Evolutionary conservation across 257 asterid genomes (phyloP).

Genomic region (Verbena officinalis): DNA sequence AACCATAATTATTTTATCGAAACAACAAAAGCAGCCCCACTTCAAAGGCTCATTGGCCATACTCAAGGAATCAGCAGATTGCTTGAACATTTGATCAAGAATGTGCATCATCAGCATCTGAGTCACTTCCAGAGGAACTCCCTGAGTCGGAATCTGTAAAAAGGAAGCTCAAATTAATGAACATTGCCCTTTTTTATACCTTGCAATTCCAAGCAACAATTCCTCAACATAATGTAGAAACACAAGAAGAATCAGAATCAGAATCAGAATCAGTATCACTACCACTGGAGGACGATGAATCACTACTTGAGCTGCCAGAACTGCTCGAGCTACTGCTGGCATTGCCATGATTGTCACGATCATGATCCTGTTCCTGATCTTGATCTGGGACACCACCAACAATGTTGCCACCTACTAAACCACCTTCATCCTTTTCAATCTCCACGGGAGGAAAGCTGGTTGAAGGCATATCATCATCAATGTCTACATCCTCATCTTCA

Average conservation of each 20-base stretch:
- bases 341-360: slow-evolving; percentile 28
- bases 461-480: slow-evolving; percentile 75
- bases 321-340: slow-evolving; percentile 69
- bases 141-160: slow-evolving; percentile 82
- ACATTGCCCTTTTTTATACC: slow-evolving; percentile 24
- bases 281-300: slow-evolving; percentile 83
- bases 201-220: neutral
- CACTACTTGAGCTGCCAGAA: slow-evolving; percentile 76
- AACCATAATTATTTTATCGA: neutral
- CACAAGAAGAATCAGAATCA: slow-evolving; percentile 36
- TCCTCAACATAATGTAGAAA: slow-evolving; percentile 35
- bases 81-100: slow-evolving; percentile 62
- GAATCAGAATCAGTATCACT: slow-evolving; percentile 39
- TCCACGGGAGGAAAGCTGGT: slow-evolving; percentile 65
- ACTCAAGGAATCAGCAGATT: neutral
- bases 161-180: slow-evolving; percentile 42
- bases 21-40: neutral
- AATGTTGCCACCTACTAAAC: slow-evolving; percentile 21
- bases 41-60: no score
- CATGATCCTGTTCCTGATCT: slow-evolving; percentile 34
- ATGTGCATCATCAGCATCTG: slow-evolving; percentile 78
- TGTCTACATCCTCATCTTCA: slow-evolving; percentile 76
- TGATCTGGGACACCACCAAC: no score
- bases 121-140: slow-evolving; percentile 80
- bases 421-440: slow-evolving; percentile 73